Evolutionary conservation across 2,329 filamentous ascomycete genomes (phyloP).

Genomic region (Fonsecaea pugnacius): DNA sequence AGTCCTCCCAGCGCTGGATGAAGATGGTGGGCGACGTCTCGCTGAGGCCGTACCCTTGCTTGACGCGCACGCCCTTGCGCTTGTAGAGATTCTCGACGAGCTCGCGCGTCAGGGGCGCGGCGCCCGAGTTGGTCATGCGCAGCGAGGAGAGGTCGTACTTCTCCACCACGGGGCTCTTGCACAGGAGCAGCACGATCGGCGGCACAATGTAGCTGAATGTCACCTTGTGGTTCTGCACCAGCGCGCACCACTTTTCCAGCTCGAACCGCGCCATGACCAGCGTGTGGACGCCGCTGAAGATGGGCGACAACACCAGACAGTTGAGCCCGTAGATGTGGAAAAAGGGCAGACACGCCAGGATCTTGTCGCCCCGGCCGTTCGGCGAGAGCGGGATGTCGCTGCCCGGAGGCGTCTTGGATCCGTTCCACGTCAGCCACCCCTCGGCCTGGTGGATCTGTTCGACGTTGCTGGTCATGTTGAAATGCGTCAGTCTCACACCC

Average conservation of each 20-base stretch:
- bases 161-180: slow-evolving; percentile 75
- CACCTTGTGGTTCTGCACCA: slow-evolving; percentile 74
- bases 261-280: slow-evolving; percentile 81
- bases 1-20: slow-evolving; percentile 73
- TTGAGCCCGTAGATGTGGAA: slow-evolving; percentile 89
- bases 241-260: slow-evolving; percentile 74
- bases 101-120: slow-evolving; percentile 80
- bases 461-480: slow-evolving; percentile 78
- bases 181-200: slow-evolving; percentile 77
- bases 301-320: slow-evolving; percentile 69
- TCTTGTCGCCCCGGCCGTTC: slow-evolving; percentile 66
- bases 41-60: slow-evolving; percentile 89
- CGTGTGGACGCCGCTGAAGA: slow-evolving; percentile 68
- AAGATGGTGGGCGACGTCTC: slow-evolving; percentile 84
- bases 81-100: slow-evolving; percentile 76
- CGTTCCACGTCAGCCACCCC: slow-evolving; percentile 61
- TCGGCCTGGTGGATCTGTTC: slow-evolving; percentile 62
- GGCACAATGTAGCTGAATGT: slow-evolving; percentile 84
- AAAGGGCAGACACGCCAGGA: slow-evolving; percentile 82
- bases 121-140: slow-evolving; percentile 84
- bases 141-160: slow-evolving; percentile 77
- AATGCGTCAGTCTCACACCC: slow-evolving; percentile 83
- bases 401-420: slow-evolving; percentile 48
- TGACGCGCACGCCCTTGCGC: slow-evolving; percentile 76
- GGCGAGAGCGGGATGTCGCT: slow-evolving; percentile 36